Conservation (phyloP, 2,329 filamentous ascomycete genomes). For the Epichloe sylvatica region DNA sequence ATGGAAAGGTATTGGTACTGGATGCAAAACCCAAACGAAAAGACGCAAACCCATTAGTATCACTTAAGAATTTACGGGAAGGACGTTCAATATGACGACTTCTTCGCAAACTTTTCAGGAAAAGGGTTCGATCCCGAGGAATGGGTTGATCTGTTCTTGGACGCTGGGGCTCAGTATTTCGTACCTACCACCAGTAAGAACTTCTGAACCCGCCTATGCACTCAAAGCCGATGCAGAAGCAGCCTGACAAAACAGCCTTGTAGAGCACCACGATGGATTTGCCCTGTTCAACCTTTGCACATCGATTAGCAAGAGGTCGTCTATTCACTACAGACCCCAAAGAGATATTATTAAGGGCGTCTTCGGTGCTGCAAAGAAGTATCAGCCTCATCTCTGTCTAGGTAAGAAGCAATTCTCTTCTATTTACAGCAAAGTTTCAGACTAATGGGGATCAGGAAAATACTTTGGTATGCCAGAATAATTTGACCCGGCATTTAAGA, state of each 20-base stretch:
- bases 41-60: conserved; percentile 25
- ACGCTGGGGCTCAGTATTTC: conserved; percentile 36
- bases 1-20: conserved; percentile 5
- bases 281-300: conserved; percentile 25
- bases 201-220: no score
- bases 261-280: conserved; percentile 33
- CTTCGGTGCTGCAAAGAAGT: conserved; percentile 18
- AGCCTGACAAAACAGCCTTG: no score
- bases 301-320: conserved; percentile 21
- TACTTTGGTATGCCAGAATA: conserved; percentile 37
- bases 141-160: conserved; percentile 38
- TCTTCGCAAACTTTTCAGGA: conserved; percentile 38
- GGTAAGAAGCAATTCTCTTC: neutral
- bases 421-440: no score
- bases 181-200: conserved; percentile 22
- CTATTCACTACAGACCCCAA: conserved; percentile 4
- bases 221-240: no score
- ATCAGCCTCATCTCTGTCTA: conserved; percentile 1
- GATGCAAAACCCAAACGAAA: conserved; percentile 10
- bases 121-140: conserved; percentile 33
- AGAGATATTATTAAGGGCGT: conserved; percentile 17
- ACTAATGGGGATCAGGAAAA: conserved; percentile 18
- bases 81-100: conserved; percentile 40
- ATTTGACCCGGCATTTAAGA: conserved; percentile 31
- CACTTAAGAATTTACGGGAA: conserved; percentile 29